These are phyloP conservation scores for Canavalia gladiata DNA, from an alignment of 306 rosid species.

Conservation along the genomic window DNA sequence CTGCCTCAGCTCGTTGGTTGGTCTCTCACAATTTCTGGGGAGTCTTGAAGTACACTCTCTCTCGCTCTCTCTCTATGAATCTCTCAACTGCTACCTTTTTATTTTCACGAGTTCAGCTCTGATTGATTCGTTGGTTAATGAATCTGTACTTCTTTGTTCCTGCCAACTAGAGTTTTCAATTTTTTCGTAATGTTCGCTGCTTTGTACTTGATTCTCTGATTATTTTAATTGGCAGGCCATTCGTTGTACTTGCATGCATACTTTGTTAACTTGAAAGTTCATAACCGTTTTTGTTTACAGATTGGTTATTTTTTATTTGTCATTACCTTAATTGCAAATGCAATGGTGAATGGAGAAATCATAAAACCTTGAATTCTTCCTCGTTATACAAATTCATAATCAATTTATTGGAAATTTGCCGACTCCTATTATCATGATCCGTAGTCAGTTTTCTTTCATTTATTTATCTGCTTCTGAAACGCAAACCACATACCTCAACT, in stretches of 20 bases:
- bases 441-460: background rate
- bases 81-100: background rate
- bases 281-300: background rate
- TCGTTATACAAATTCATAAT: background rate
- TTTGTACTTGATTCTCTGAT: background rate
- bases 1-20: conserved; percentile 89
- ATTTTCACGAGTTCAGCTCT: background rate
- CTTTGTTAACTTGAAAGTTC: background rate
- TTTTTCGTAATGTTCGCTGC: too few species aligned
- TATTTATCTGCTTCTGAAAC: background rate
- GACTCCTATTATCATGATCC: background rate
- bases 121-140: background rate
- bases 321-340: background rate
- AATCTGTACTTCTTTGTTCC: background rate
- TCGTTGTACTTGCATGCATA: background rate
- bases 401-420: background rate
- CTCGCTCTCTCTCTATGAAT: background rate
- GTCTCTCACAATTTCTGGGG: conserved; percentile 83
- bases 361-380: background rate
- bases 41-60: conserved; percentile 64
- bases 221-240: background rate
- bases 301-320: background rate
- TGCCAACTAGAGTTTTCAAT: background rate
- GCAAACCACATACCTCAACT: background rate
- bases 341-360: conserved; percentile 14